A percentile compares a stretch with the other conserved stretches of the same genome.
phyloP scores from a whole-genome alignment of 1,284 basidiomycete species.

The Puccinia triticina region DNA sequence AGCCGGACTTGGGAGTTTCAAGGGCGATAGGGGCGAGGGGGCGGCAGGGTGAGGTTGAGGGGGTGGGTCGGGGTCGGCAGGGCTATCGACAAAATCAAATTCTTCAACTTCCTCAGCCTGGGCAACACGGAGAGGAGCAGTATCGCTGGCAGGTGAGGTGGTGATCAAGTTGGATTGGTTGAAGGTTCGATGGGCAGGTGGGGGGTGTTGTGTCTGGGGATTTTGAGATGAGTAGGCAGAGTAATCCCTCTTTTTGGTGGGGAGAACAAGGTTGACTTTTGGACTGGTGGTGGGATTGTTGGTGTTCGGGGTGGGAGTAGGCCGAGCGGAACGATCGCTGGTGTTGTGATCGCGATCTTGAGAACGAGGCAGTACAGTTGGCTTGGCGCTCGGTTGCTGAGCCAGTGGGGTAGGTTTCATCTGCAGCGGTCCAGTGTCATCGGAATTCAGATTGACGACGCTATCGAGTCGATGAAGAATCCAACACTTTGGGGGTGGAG shows the following conservation, averaged over 20 bases:
- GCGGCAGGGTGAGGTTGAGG: constrained; percentile 18
- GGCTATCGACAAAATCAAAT: constrained; percentile 49
- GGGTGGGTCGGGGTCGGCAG: constrained; percentile 42
- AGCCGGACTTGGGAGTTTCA: constrained; percentile 41
- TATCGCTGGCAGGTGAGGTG: constrained; percentile 42
- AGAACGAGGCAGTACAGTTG: neutral
- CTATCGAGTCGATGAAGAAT: constrained; percentile 48
- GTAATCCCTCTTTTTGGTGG: constrained; percentile 27
- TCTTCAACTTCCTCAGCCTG: constrained; percentile 50
- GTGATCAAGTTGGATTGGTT: constrained; percentile 24
- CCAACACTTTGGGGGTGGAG: constrained; percentile 46
- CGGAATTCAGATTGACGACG: constrained; percentile 34
- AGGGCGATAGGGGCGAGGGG: constrained; percentile 21
- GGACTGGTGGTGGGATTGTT: neutral
- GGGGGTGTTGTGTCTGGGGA: neutral
- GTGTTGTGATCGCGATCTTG: constrained; percentile 19
- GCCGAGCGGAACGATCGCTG: neutral
- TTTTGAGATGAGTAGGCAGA: constrained; percentile 18
- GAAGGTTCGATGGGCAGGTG: neutral
- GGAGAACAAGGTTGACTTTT: neutral
- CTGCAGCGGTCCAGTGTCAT: constrained; percentile 36
- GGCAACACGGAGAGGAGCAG: constrained; percentile 33
- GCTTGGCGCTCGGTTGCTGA: neutral
- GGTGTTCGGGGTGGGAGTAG: neutral
- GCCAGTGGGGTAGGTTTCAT: constrained; percentile 1